Conservation (phyloP, 805 yeast species). For the Blastobotrys americana region DNA sequence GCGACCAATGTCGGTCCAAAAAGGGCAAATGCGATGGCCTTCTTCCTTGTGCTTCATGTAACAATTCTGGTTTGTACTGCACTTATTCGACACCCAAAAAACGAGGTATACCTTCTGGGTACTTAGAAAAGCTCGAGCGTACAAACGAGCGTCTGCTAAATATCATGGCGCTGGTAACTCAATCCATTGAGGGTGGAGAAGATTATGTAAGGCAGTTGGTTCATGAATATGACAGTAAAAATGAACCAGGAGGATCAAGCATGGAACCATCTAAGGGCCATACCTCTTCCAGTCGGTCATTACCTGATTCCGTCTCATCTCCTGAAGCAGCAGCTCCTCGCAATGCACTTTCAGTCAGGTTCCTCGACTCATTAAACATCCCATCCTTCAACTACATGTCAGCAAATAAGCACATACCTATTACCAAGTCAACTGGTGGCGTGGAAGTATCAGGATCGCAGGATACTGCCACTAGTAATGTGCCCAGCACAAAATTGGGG, state of each 20-base stretch:
- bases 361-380: neutral
- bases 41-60: neutral
- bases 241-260: neutral
- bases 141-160: neutral
- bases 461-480: neutral
- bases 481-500: neutral
- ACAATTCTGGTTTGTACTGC: neutral
- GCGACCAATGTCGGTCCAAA: conserved; percentile 3
- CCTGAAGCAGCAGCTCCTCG: conserved; percentile 1
- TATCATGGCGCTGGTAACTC: neutral
- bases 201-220: neutral
- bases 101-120: conserved; percentile 2
- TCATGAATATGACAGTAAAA: neutral
- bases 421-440: neutral
- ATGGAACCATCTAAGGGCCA: neutral
- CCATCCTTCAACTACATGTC: neutral
- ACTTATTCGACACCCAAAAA: conserved; percentile 3
- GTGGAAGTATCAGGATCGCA: neutral
- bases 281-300: neutral
- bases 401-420: neutral
- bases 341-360: neutral
- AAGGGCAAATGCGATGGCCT: conserved; percentile 5
- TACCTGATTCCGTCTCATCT: neutral
- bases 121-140: conserved; percentile 2
- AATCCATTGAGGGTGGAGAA: neutral